Evolutionary conservation across 2,329 filamentous ascomycete species (phyloP), one percentile per base, ranked within the genome.

Genomic region (Colletotrichum sp.): DNA sequence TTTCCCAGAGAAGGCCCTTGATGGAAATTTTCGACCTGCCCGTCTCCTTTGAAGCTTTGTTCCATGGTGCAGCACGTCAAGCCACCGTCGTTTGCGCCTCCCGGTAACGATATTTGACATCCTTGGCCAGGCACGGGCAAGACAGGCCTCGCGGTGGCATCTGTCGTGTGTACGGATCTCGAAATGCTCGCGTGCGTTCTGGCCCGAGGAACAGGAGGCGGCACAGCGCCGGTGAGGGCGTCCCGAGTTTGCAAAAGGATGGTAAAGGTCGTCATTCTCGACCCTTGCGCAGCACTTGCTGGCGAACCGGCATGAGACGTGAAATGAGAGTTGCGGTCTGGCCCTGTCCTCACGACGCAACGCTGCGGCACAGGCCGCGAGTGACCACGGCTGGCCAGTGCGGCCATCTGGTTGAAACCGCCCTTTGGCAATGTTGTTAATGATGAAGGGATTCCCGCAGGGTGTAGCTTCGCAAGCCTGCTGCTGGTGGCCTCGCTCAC

Each of bases 21-120:
- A 28, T n/a, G 18, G 30, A 4, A 57, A 21, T 32, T 16, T 16
- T 9, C 39, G 39, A 39, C 16, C 21, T 16, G 28, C n/a, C 30
- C 12, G 12, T 30, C n/a, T 21, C 65, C 59, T 73, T 63, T 70
- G 43, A n/a, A 43, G 36, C 28, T 39, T 13, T 57, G 28, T 64
- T n/a, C 30, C 12, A 63, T 30, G 68, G 43, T 71, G 60, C 57
- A 39, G 43, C 55, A 73, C 26, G n/a, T 63, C n/a, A 61, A 72
- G 72, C 72, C 55, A 72, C 72, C 21, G 36, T 55, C 63, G 52
- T 61, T 67, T 55, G 55, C 69, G 55, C 72, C 34, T 61, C 36
- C 59, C 18, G 32, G 61, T 24, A 30, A 66, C 48, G 24, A 71
- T 52, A 13, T 21, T 48, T 26, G 68, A 48, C 36, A 28, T 18